Base-by-base conservation (phyloP, 148 eudicot genomes). In the Diospyros kaki region DNA sequence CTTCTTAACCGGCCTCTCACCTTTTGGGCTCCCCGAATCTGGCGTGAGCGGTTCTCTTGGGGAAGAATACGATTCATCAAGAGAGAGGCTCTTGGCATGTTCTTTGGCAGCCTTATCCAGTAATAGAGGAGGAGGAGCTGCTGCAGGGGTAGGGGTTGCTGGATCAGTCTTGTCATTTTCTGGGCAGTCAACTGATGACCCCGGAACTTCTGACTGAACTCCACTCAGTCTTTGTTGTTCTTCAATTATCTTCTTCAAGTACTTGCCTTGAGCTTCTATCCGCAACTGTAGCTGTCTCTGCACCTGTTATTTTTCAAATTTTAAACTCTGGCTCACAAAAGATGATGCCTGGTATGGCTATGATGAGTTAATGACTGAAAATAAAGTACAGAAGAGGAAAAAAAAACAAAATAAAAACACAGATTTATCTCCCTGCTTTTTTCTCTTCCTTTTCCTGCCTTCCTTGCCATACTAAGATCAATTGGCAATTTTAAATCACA, bases 261-360 rank as follows among this genome's bases (percentile, higher is more conserved):
- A 86, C 81, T 83, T 83, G 15, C 93, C 93, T 77, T 89, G 93
- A 41, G 90, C 90, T 85, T 89, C 93, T 67, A 89, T 89, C 63
- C 90, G 83, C 74, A 87, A 42, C 77, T 89, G 93, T 51, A 89
- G 85, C 80, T 87, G 90, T 79, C 88, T 85, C 74, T 89, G 93
- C 66, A 89, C 88, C 93, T 89, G 78, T 66, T 58, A 52, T 66
- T 63, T 50, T 74, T 73, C n/a, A 66, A 65, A 65, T 65, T 66
- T 64, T 17, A 41, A 74, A 41, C 60, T 42, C 53, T 45, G 39
- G 61, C 53, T 41, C 63, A 65, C 15, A 66, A 64, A 74, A 28
- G 28, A 28, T 28, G 28, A 28, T 28, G 28, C 28, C 28, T 28
- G 28, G 28, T 28, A 28, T 28, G 28, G 28, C n/a, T 15, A 74